Conservation (phyloP, 352 stramenopile genomes). For the Phytopythium delawarense region DNA sequence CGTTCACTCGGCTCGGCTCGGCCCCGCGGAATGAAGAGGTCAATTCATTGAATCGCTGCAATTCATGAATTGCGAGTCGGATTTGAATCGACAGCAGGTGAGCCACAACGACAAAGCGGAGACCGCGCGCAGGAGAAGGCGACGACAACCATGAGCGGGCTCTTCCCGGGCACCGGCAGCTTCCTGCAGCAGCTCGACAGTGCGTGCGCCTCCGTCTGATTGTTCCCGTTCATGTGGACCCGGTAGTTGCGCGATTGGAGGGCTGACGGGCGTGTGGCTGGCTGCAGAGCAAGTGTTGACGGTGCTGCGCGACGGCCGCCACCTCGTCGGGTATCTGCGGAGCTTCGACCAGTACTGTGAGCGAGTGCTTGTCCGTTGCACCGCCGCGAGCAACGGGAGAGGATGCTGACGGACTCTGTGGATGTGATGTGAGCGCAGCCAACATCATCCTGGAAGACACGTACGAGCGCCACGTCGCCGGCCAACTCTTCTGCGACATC, state of each 20-base stretch:
- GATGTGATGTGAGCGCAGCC: slow-evolving; percentile 29
- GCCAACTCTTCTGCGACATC: slow-evolving; percentile 93
- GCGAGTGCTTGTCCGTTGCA: slow-evolving; percentile 7
- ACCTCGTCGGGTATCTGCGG: slow-evolving; percentile 91
- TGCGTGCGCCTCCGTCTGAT: slow-evolving; percentile 22
- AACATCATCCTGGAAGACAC: slow-evolving; percentile 98
- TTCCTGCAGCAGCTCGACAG: slow-evolving; percentile 84
- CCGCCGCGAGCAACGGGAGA: not conserved
- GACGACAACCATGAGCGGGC: slow-evolving; percentile 47
- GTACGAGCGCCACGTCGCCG: slow-evolving; percentile 86
- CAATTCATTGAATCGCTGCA: too few species aligned
- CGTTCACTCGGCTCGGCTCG: not conserved
- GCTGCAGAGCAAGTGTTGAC: slow-evolving; percentile 84
- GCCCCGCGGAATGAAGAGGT: not conserved
- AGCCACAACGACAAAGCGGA: not conserved
- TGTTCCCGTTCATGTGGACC: not conserved
- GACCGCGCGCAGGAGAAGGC: slow-evolving; percentile 9
- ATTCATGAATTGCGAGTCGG: too few species aligned
- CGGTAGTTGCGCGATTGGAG: not conserved
- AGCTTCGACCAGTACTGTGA: slow-evolving; percentile 88
- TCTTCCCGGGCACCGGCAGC: slow-evolving; percentile 78
- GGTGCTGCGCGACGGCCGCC: slow-evolving; percentile 93
- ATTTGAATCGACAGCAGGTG: too few species aligned
- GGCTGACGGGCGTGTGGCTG: slow-evolving; percentile 3
- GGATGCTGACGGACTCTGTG: not conserved